Base-by-base conservation (phyloP, 139 green algal genomes). In the Tetradesmus obliquus region DNA sequence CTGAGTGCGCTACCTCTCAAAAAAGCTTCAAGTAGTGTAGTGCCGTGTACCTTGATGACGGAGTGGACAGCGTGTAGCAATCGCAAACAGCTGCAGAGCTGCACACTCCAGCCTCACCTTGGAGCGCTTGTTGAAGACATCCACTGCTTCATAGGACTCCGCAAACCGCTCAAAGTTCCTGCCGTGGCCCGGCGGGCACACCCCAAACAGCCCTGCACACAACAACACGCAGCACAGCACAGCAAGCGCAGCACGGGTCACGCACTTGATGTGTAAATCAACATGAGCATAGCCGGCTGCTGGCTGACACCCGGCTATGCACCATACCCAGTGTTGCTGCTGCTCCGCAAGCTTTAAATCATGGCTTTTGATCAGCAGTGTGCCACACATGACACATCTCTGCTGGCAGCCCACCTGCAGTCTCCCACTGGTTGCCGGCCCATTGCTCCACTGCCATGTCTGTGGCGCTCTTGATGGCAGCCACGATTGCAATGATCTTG, bases 141-240 rank as follows among this genome's bases (percentile, higher is more conserved):
- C 66, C 15, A 76, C 66, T 24, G 66, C 15, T 76, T 76, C 66
- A 76, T 76, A 13, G 3, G 66, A 76, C 66, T 76, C 66, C n/a
- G 66, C 66, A 76, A 76, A 76, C 3, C 66, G 13, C 17, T 76
- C 66, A 76, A 76, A 76, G 66, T 76, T 76, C 12, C 66, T 76
- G 66, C 15, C 66, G 85, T 45, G 79, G 76, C 53, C 90, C 58
- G 76, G 55, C 22, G 88, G 88, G 3, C 84, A 88, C 0, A 85
- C 92, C 0, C 92, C 92, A 90, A 94, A 94, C 55, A 94, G 72
- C 0, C 89, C 92, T 12, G 89, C 84, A 51, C 92, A 54, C 66
- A 17, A 76, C 32, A 24, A 76, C 17, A n/a, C 2, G 17, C 60
- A 71, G 60, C 32, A 45, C 32, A 45, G 32, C 32, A 13, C 60